These are phyloP conservation scores for Cyberlindnera maritima DNA, from an alignment of 805 yeast species.

Conservation along the genomic window DNA sequence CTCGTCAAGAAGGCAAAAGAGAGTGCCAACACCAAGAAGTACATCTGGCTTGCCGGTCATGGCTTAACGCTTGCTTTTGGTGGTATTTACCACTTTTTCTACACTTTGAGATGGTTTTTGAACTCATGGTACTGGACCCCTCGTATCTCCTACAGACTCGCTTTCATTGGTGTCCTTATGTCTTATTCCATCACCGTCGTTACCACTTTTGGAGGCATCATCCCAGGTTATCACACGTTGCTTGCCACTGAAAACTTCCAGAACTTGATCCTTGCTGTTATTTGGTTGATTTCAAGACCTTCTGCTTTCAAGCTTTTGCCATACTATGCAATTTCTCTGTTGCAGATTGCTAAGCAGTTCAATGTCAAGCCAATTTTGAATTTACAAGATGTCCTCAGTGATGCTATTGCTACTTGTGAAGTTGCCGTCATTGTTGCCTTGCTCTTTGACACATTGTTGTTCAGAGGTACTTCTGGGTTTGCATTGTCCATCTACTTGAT, in stretches of 20 bases:
- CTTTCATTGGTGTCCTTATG: slow-evolving; percentile 53
- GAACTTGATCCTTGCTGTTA: slow-evolving; percentile 47
- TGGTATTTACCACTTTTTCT: slow-evolving; percentile 31
- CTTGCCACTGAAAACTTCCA: slow-evolving; percentile 78
- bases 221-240: slow-evolving; percentile 63
- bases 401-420: slow-evolving; percentile 59
- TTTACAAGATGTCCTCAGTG: slow-evolving; percentile 38
- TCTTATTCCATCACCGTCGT: slow-evolving; percentile 52
- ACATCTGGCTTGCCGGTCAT: slow-evolving; percentile 61
- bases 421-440: slow-evolving; percentile 51
- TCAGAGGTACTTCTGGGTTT: slow-evolving; percentile 65
- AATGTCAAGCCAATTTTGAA: slow-evolving; percentile 41
- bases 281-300: slow-evolving; percentile 65
- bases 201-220: slow-evolving; percentile 56
- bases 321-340: slow-evolving; percentile 49
- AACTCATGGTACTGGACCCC: slow-evolving; percentile 42
- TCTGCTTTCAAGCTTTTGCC: slow-evolving; percentile 68
- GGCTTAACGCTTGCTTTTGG: slow-evolving; percentile 44
- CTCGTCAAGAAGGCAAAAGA: slow-evolving; percentile 34
- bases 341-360: slow-evolving; percentile 49
- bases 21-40: slow-evolving; percentile 41
- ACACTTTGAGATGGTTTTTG: slow-evolving; percentile 25
- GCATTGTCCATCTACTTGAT: slow-evolving; percentile 54
- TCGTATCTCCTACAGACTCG: slow-evolving; percentile 49
- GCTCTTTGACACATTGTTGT: slow-evolving; percentile 56